These are phyloP conservation scores for Paragyromitra xinjiangensis DNA, from an alignment of 495 filamentous ascomycete species.

Conservation along the genomic window DNA sequence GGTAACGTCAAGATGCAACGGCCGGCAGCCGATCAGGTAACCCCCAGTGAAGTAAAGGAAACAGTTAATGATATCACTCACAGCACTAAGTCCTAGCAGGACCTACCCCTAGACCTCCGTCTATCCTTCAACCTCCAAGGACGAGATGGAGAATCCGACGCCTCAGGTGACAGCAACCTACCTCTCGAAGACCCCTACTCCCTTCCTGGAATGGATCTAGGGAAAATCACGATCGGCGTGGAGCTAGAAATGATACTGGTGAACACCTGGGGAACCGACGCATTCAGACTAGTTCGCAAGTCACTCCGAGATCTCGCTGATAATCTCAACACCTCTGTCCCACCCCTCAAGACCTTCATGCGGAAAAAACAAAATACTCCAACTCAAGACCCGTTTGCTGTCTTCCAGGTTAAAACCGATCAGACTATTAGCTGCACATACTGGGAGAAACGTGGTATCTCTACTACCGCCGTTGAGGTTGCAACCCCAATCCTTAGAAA, in stretches of 20 bases:
- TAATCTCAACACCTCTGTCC: constrained; percentile 17
- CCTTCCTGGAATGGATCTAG: constrained; percentile 6
- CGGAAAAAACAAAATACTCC: constrained; percentile 13
- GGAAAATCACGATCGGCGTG: constrained; percentile 35
- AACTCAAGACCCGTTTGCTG: constrained; percentile 9
- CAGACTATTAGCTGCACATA: constrained; percentile 21
- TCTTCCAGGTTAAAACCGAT: constrained; percentile 39
- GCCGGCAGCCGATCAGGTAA: constrained; percentile 22
- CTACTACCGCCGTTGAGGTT: constrained; percentile 30
- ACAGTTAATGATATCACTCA: background rate
- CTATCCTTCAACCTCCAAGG: constrained; percentile 26
- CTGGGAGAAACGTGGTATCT: constrained; percentile 4
- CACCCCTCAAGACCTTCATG: background rate
- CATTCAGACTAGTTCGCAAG: constrained; percentile 10
- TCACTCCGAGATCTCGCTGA: constrained; percentile 27
- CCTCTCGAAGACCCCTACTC: constrained; percentile 26
- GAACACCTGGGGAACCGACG: constrained; percentile 12
- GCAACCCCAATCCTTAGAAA: constrained; percentile 51
- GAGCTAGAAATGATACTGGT: constrained; percentile 41
- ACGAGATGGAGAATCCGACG: constrained; percentile 5
- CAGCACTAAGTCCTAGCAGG: constrained; percentile 18
- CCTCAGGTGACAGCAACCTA: background rate
- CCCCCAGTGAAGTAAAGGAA: background rate
- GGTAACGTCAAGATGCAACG: background rate
- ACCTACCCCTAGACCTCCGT: constrained; percentile 17